Evolutionary conservation across 192 early-diverging fungal genomes (phyloP), one percentile per base, ranked within the genome.

Genomic region (Backusella morwellensis): DNA sequence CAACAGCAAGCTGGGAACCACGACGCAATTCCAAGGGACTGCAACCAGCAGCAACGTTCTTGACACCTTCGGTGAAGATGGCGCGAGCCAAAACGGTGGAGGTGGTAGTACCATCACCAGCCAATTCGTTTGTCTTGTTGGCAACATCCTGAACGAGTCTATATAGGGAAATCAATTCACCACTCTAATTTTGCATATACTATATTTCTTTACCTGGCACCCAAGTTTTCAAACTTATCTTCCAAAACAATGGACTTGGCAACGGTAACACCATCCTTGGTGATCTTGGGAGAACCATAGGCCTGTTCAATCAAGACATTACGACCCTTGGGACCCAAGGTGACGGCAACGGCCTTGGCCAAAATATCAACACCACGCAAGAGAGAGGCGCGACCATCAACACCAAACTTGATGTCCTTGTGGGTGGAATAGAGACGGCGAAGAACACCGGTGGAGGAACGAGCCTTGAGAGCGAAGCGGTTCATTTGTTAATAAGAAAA

Each of bases 191-290:
- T 35, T 14, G 23, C 15, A n/a, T 38, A 38, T 23, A 23, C 19
- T 69, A 40, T 69, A 26, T 36, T 3, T 63, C 66, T 44, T 84
- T 84, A 88, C 90, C 86, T 91, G 59, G 98, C 98, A 75, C 98
- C 98, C 52, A 99, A 91, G 90, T 99, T 99, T 88, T 99, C 98
- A 82, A 99, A 97, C 86, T 96, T 97, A 88, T 99, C 96, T 84
- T 98, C 94, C 40, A 99, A 90, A 40, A 91, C 87, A 84, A 99
- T 96, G 77, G 95, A 92, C 89, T 98, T 99, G 71, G 98, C 98
- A 26, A 99, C 98, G 68, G 98, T 97, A 47, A 99, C 98, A 85
- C 98, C 98, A 85, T 99, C 98, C 93, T 99, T 99, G 84, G 98
- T 99, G 88, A 99, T 99, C 91, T 98, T 99, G 77, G 98, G 98